Percentiles rank a stretch among this genome's conserved stretches.
These are phyloP conservation scores for Macrolepiota fuliginosa DNA, from an alignment of 768 basidiomycete genomes.

Conservation along the genomic window DNA sequence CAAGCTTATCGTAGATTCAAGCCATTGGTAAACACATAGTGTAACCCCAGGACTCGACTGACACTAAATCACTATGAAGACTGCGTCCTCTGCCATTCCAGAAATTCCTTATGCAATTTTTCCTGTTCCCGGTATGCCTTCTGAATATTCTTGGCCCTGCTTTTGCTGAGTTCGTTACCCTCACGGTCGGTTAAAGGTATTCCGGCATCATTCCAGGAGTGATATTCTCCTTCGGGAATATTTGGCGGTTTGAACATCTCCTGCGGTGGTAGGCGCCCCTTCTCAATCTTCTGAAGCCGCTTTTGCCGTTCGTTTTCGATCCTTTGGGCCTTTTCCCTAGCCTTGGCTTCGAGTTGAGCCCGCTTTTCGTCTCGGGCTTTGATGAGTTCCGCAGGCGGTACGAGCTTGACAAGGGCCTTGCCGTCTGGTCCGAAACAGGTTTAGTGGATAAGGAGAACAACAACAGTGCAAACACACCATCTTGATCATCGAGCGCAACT, in stretches of 20 bases:
- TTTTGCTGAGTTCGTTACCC: slow-evolving; percentile 86
- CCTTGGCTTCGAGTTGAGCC: slow-evolving; percentile 69
- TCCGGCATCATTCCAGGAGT: slow-evolving; percentile 83
- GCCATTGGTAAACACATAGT: slow-evolving; percentile 53
- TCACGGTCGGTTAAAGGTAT: slow-evolving; percentile 82
- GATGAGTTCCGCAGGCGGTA: slow-evolving; percentile 77
- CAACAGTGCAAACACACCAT: slow-evolving; percentile 49
- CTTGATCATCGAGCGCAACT: slow-evolving; percentile 95
- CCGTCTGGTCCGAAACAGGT: slow-evolving; percentile 58
- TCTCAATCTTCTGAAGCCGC: slow-evolving; percentile 78
- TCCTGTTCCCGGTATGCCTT: slow-evolving; percentile 76
- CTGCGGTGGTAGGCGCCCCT: slow-evolving; percentile 69
- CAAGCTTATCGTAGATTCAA: slow-evolving; percentile 55
- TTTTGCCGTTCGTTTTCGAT: slow-evolving; percentile 66
- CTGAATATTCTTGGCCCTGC: slow-evolving; percentile 66
- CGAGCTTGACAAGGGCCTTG: slow-evolving; percentile 91
- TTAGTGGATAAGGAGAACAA: slow-evolving; percentile 9
- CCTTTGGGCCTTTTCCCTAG: slow-evolving; percentile 72
- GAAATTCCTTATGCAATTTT: slow-evolving; percentile 78
- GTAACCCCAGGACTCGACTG: slow-evolving; percentile 2
- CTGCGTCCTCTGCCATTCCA: slow-evolving; percentile 40
- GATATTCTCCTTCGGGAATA: slow-evolving; percentile 67
- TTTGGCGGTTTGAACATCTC: slow-evolving; percentile 87
- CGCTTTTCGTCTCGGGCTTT: slow-evolving; percentile 88
- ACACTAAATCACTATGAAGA: neutral